Conservation (phyloP, 768 basidiomycete species). For the Paxillus rubicundulus region DNA sequence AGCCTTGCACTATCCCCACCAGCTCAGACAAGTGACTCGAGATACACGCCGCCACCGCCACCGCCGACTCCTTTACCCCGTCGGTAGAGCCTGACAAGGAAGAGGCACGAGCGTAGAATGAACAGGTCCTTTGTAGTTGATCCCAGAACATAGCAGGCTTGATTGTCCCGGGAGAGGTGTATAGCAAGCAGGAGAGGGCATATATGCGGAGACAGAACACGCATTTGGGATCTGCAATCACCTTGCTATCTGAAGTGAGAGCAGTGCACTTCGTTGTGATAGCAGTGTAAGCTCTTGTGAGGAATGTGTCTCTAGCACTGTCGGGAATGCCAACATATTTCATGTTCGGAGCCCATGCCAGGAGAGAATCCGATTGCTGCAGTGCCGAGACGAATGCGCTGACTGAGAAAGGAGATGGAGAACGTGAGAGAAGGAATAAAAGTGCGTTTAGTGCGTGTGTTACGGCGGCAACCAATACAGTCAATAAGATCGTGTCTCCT, state of each 20-base stretch:
- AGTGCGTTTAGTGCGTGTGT: conserved; percentile 48
- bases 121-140: conserved; percentile 53
- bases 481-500: conserved; percentile 37
- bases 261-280: conserved; percentile 37
- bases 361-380: conserved; percentile 34
- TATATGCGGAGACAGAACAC: conserved; percentile 42
- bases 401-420: conserved; percentile 16
- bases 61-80: conserved; percentile 26
- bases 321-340: conserved; percentile 35
- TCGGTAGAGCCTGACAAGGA: conserved; percentile 9
- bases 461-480: conserved; percentile 59
- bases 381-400: conserved; percentile 32
- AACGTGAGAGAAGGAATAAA: conserved; percentile 26
- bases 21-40: conserved; percentile 45
- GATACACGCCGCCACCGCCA: conserved; percentile 32
- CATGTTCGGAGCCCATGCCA: conserved; percentile 52
- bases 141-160: conserved; percentile 67
- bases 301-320: conserved; percentile 55
- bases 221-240: conserved; percentile 13
- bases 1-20: conserved; percentile 38
- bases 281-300: conserved; percentile 58
- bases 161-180: conserved; percentile 46
- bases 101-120: conserved; percentile 28
- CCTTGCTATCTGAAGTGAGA: conserved; percentile 30
- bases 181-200: conserved; percentile 46